These are phyloP conservation scores for Penicillium argentinense DNA, from an alignment of 495 filamentous ascomycete genomes.

Conservation along the genomic window DNA sequence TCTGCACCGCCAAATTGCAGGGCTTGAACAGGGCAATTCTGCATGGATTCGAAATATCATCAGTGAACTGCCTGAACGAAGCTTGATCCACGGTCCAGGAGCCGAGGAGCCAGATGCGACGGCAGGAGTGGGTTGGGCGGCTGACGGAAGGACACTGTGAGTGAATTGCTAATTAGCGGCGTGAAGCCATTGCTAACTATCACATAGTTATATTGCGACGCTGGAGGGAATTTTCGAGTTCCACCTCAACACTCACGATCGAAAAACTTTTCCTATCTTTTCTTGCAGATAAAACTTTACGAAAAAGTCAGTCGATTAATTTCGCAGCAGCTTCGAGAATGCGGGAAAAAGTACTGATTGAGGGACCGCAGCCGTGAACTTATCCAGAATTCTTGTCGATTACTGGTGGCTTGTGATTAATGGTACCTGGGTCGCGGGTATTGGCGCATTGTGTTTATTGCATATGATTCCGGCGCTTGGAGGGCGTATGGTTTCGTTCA, in stretches of 20 bases:
- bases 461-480: constrained; percentile 22
- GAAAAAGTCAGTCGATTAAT: no score
- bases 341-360: not conserved
- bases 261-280: constrained; percentile 64
- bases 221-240: constrained; percentile 75
- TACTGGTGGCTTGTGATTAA: not conserved
- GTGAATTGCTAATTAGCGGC: constrained; percentile 26
- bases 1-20: constrained; percentile 34
- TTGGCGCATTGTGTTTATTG: constrained; percentile 10
- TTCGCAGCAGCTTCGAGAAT: no score
- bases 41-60: constrained; percentile 44
- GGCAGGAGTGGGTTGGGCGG: constrained; percentile 69
- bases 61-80: constrained; percentile 43
- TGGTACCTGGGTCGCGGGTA: not conserved
- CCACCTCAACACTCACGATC: constrained; percentile 61
- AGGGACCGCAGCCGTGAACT: not conserved
- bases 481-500: constrained; percentile 8
- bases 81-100: constrained; percentile 28
- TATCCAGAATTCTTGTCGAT: not conserved
- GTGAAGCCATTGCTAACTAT: constrained; percentile 5
- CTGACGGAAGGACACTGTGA: constrained; percentile 68
- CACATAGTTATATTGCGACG: constrained; percentile 65
- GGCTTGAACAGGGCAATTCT: constrained; percentile 38
- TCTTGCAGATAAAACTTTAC: constrained; percentile 56
- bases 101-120: constrained; percentile 50